Conservation (phyloP, 768 basidiomycete species). For the Termitomyces sp. region DNA sequence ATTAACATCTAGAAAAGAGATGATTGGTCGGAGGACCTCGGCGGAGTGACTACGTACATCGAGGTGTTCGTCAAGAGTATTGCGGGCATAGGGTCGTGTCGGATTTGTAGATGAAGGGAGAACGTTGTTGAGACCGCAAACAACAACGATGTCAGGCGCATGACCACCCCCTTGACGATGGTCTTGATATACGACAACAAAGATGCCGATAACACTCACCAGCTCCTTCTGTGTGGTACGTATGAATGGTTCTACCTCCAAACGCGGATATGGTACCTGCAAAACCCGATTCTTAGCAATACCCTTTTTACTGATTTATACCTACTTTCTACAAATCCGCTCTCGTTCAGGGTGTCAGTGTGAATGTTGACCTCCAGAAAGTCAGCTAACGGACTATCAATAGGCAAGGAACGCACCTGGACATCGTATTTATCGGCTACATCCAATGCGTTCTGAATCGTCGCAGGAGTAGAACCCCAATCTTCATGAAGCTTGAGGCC, state of each 20-base stretch:
- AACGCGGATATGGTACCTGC: constrained; percentile 87
- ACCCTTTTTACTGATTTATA: neutral
- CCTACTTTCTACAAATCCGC: constrained; percentile 92
- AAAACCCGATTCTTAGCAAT: neutral
- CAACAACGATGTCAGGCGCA: constrained; percentile 98
- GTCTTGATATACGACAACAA: neutral
- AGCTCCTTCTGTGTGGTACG: constrained; percentile 96
- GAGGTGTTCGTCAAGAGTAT: constrained; percentile 95
- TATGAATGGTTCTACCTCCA: constrained; percentile 88
- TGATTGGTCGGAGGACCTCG: neutral
- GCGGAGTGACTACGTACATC: constrained; percentile 53
- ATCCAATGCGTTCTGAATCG: constrained; percentile 70
- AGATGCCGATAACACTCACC: constrained; percentile 35
- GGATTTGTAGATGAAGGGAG: constrained; percentile 97
- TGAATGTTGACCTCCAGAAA: constrained; percentile 77
- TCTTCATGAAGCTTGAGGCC: constrained; percentile 97
- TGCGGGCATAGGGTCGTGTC: constrained; percentile 84
- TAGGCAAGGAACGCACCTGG: constrained; percentile 47
- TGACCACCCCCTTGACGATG: constrained; percentile 72
- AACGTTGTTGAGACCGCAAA: constrained; percentile 85
- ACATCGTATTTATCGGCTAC: constrained; percentile 91
- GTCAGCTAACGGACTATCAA: neutral
- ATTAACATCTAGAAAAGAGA: constrained; percentile 80
- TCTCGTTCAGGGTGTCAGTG: constrained; percentile 96
- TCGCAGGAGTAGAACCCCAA: constrained; percentile 89